Base-by-base conservation (phyloP, 2,329 filamentous ascomycete species). In the Sporothrix brunneoviolacea region DNA sequence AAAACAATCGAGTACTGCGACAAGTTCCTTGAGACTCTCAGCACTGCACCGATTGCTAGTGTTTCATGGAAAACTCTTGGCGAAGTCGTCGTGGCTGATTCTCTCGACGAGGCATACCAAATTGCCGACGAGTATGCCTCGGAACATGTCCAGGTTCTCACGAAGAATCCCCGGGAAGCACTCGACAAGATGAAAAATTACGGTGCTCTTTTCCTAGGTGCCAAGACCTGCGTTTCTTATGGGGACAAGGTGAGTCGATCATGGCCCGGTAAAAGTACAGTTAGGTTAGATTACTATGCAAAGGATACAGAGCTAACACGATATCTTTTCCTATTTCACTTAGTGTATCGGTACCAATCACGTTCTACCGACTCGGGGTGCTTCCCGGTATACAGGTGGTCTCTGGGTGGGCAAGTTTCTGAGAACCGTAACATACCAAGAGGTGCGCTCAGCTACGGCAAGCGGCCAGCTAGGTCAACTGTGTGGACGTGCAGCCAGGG, bases 301-400 rank as follows among this genome's bases (percentile, higher is more conserved):
- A n/a, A n/a, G n/a, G n/a, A n/a, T n/a, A n/a, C n/a, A n/a, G n/a
- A 22, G 18, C 39, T 41, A 41, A 41, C 40, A 32, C 24, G 24
- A n/a, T n/a, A n/a, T 19, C 7, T 8, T n/a, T n/a, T 18, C 4
- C 24, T 8, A 8, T 33, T 3, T 16, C 1, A n/a, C 15, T n/a
- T n/a, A 74, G 70, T 72, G 70, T 32, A 78, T 78, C 52, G 75
- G 74, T 1, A 78, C 75, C 3, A 78, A 77, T 57, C 75, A 77
- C 56, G 74, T 78, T 3, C 64, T 79, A 0, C 74, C 75, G 0
- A 78, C 75, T 0, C 63, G 68, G 2, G 67, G 68, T 18, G 73
- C 73, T 0, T 69, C 70, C 0, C 60, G 70, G 3, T 78, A 73
- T 56, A 78, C 74, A 0, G 74, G 74, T 2, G 75, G 75, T 2